Base-by-base conservation (phyloP, 352 stramenopile genomes). In the Pythium rhizo-oryzae region DNA sequence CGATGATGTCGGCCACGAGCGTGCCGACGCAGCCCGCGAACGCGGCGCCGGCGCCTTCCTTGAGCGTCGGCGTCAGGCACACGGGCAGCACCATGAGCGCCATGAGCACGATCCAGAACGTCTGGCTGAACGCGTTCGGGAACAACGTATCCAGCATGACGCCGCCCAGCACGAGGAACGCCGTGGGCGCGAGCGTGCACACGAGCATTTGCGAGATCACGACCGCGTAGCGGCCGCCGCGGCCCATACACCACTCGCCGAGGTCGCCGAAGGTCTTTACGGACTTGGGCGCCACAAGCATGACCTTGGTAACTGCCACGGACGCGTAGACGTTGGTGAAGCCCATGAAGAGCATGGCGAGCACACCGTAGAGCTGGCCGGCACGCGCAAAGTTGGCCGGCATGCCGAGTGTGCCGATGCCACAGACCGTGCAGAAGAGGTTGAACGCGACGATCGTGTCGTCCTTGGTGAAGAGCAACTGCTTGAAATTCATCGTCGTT, bases 331-430 rank as follows among this genome's bases (percentile, higher is more conserved):
- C 54, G 69, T 78, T 78, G 56, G 69, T 54, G 44, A 71, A 64
- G 5, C 67, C 72, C 72, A 78, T 78, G 59, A 78, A 78, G 30
- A 75, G 43, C 43, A 74, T 69, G 18, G 72, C 72, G n/a, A 69
- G 44, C 28, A 65, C 51, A 19, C 67, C 72, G 44, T 68, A 33
- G 24, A 70, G 37, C 33, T 78, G 80, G 9, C 80, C 80, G 25
- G 81, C 78, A 12, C 81, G 82, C 1, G 82, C 73, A 62, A 87
- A 91, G 66, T 91, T 91, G 39, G 74, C 79, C 0, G 82, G 81
- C 78, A 91, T 87, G 57, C 82, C 80, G 44, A 91, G 78, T 23
- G 82, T 89, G 15, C 82, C 82, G 35, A 91, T 82, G 49, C 82
- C 82, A 67, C 79, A 90, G 58, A 90, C 81, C 25, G 73, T 81